Base-by-base conservation (phyloP, 768 basidiomycete genomes). In the Tylopilus rubrobrunneus region DNA sequence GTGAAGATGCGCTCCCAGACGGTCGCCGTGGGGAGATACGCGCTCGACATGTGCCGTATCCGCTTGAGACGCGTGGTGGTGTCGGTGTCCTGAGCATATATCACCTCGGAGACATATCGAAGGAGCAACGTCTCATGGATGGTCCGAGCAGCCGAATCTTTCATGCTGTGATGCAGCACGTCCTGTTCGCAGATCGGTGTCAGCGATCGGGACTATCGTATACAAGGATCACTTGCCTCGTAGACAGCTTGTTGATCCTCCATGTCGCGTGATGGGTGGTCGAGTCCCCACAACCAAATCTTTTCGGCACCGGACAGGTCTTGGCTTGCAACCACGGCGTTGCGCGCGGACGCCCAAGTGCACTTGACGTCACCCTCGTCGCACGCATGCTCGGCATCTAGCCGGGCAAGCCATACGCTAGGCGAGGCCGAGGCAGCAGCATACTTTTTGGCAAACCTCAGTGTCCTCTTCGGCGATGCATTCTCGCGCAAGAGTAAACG, bases 231-330 rank as follows among this genome's bases (percentile, higher is more conserved):
- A 14, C 51, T 56, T 59, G 76, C 76, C 76, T 75, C 64, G 62
- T 72, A 70, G 25, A 68, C 44, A 17, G 51, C 55, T 48, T 55
- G 53, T 50, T 59, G 62, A 45, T 39, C 39, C 8, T 60, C 63
- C 37, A 31, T 17, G 29, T 40, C 51, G 34, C 59, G 59, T 45
- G 56, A 37, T 45, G 31, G 61, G 43, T 61, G 57, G 39, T 67
- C 69, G 19, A 82, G 56, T 45, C 82, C 81, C 83, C 82, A 84
- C 43, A 74, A 62, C 84, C 84, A 84, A 37, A 85, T 67, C 43
- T 69, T 67, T 56, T 72, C 64, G 21, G 69, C 37, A 6, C 68
- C 73, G 14, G 48, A n/a, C 7, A 47, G 5, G 29, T 69, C 62
- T 1, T 48, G 37, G 37, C 46, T 49, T 2, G 67, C 65, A 28